These are phyloP conservation scores for Dianthus caryophyllus DNA, from an alignment of 148 eudicot genomes.

Conservation along the genomic window DNA sequence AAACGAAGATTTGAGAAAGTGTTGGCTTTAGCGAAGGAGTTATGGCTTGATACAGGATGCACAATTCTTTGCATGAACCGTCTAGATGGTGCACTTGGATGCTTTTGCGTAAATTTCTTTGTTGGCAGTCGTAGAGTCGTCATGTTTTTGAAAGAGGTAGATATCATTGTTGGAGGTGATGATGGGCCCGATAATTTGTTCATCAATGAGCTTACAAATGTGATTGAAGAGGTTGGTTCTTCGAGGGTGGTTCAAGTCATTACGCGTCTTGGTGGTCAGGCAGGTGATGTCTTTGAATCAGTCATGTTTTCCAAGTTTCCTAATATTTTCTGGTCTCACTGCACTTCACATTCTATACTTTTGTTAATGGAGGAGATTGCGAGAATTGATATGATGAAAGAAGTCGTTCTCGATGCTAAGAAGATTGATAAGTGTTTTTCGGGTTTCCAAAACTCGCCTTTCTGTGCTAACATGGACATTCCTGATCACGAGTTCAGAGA, in stretches of 20 bases:
- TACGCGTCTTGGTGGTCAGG: constrained; percentile 32
- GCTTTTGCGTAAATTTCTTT: constrained; percentile 43
- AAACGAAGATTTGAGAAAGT: constrained; percentile 31
- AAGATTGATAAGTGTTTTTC: constrained; percentile 29
- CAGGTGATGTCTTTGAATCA: constrained; percentile 38
- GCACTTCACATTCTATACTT: constrained; percentile 37
- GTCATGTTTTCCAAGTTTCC: constrained; percentile 32
- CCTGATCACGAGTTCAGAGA: constrained; percentile 15
- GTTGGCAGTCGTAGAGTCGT: constrained; percentile 37
- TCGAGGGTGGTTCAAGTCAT: constrained; percentile 37
- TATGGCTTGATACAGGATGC: constrained; percentile 39
- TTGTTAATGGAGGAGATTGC: constrained; percentile 39
- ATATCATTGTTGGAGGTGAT: constrained; percentile 27
- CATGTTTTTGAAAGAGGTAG: constrained; percentile 36
- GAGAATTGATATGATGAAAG: constrained; percentile 35
- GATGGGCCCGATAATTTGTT: constrained; percentile 31
- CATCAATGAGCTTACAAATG: constrained; percentile 27
- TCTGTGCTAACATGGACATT: not conserved
- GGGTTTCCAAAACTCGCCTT: constrained; percentile 23
- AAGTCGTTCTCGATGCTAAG: constrained; percentile 23
- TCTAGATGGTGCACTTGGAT: constrained; percentile 32
- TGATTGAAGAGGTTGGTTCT: constrained; percentile 32
- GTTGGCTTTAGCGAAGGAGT: constrained; percentile 29
- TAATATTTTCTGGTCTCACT: constrained; percentile 46
- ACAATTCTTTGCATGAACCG: constrained; percentile 38